Evolutionary conservation across 2,329 filamentous ascomycete species (phyloP).

Genomic region (Aspergillus proliferans): DNA sequence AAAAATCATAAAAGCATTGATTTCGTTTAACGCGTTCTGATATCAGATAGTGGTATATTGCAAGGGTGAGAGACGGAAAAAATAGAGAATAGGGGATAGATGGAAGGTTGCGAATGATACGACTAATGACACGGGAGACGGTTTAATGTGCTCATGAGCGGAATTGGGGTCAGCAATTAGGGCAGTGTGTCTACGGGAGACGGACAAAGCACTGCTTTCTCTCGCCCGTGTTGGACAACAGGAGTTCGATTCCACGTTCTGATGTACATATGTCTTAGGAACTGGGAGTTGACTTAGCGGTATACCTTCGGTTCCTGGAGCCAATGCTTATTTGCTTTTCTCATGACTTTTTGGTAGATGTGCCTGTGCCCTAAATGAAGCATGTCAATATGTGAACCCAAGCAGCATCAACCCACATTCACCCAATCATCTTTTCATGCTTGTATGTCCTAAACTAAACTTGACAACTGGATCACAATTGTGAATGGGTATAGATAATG

Average conservation of each 20-base stretch:
- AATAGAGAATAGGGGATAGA: constrained; percentile 8
- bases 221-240: constrained; percentile 10
- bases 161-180: constrained; percentile 9
- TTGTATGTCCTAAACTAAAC: no score
- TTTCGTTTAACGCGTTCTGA: background rate
- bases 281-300: constrained; percentile 9
- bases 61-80: constrained; percentile 8
- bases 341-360: background rate
- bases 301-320: background rate
- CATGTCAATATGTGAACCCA: no score
- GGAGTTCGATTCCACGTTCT: constrained; percentile 22
- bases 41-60: background rate
- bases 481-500: no score
- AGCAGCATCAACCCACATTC: no score
- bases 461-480: no score
- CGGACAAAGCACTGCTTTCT: constrained; percentile 2
- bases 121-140: constrained; percentile 22
- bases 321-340: background rate
- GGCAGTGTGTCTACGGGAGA: constrained; percentile 5
- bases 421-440: no score
- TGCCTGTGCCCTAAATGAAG: no score
- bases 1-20: background rate
- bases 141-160: constrained; percentile 16
- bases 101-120: constrained; percentile 15
- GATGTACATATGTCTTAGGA: constrained; percentile 29